These are phyloP conservation scores for Angophora floribunda DNA, from an alignment of 345 rosid genomes.

Conservation along the genomic window DNA sequence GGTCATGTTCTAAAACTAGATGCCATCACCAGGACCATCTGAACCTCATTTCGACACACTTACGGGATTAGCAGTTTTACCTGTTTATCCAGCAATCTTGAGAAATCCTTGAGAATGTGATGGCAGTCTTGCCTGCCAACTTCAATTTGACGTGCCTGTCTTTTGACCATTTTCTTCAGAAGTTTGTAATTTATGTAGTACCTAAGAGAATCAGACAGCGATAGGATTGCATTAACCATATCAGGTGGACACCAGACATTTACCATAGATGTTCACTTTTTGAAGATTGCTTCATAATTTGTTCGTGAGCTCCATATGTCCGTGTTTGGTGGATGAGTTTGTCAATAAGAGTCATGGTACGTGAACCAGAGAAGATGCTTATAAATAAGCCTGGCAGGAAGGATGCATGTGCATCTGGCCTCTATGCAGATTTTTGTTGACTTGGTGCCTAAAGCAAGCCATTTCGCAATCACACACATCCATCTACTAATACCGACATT, in stretches of 20 bases:
- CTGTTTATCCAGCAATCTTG: constrained; percentile 90
- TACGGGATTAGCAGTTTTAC: constrained; percentile 7
- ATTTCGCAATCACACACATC: not conserved
- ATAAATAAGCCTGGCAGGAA: not conserved
- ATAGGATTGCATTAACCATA: not conserved
- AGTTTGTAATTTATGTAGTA: constrained; percentile 88
- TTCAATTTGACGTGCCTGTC: constrained; percentile 75
- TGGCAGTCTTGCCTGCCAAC: constrained; percentile 66
- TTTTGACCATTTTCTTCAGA: constrained; percentile 88
- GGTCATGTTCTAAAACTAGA: not conserved
- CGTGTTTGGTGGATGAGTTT: not conserved
- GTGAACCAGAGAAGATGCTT: not conserved
- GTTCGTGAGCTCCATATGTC: not conserved
- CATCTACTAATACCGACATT: not conserved
- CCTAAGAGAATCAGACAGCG: constrained; percentile 3
- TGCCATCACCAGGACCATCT: not conserved
- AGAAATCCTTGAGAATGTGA: constrained; percentile 96
- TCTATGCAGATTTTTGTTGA: not conserved
- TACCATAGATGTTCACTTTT: not conserved
- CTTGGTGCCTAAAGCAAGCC: not conserved
- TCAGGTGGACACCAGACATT: not conserved
- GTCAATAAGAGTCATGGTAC: not conserved
- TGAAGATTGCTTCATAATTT: not conserved
- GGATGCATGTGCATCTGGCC: not conserved
- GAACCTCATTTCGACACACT: not conserved